Percentiles rank a stretch among this genome's conserved stretches.
phyloP scores from a whole-genome alignment of 306 rosid genomes.

The Malus asiatica region DNA sequence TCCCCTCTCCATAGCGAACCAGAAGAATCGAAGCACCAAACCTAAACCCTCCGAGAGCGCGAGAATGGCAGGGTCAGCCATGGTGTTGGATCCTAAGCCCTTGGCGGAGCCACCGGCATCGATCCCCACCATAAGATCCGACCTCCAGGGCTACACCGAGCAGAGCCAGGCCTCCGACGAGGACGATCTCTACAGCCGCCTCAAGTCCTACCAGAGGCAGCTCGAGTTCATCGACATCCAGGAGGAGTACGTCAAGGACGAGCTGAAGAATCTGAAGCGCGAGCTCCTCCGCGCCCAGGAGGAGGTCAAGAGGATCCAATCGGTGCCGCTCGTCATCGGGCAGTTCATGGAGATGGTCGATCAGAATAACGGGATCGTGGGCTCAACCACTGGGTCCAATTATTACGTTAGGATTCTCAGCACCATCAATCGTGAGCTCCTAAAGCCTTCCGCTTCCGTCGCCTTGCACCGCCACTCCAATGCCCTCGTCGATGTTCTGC shows the following conservation, averaged over 20 bases:
- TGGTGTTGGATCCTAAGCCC: slow-evolving; percentile 70
- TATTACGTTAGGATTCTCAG: slow-evolving; percentile 90
- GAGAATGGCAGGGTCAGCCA: slow-evolving; percentile 67
- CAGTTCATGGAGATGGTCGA: slow-evolving; percentile 99
- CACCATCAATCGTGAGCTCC: slow-evolving; percentile 84
- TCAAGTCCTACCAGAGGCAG: slow-evolving; percentile 73
- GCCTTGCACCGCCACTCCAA: slow-evolving; percentile 97
- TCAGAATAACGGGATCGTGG: slow-evolving; percentile 87
- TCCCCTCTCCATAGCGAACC: neutral
- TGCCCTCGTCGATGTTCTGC: slow-evolving; percentile 92
- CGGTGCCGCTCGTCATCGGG: slow-evolving; percentile 93
- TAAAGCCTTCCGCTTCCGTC: slow-evolving; percentile 91
- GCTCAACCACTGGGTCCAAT: slow-evolving; percentile 97
- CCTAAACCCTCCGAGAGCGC: neutral
- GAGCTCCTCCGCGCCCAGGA: slow-evolving; percentile 95
- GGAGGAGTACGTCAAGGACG: slow-evolving; percentile 90
- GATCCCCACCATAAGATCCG: slow-evolving; percentile 47
- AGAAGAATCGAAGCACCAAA: neutral
- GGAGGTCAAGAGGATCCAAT: slow-evolving; percentile 94
- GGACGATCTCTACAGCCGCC: slow-evolving; percentile 81
- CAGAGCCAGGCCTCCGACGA: slow-evolving; percentile 38
- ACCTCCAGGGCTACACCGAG: slow-evolving; percentile 29
- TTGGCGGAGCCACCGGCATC: slow-evolving; percentile 58
- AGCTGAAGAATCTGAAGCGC: slow-evolving; percentile 91
- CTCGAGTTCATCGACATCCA: slow-evolving; percentile 87